A percentile compares a stretch with the other conserved stretches of the same genome.
phyloP scores from a whole-genome alignment of 108 stramenopile genomes.

The Bacterosira constricta region DNA sequence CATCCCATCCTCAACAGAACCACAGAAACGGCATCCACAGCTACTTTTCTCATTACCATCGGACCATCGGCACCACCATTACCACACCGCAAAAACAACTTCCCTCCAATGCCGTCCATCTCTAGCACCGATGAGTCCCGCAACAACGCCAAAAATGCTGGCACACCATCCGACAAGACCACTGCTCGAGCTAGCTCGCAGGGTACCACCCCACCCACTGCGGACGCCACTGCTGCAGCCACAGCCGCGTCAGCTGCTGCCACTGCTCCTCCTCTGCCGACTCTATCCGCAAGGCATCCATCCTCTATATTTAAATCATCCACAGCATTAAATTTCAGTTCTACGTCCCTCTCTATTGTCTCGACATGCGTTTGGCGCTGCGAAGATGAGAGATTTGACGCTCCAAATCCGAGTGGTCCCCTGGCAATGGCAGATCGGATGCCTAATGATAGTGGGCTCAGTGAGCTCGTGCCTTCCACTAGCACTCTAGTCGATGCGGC shows the following conservation, averaged over 20 bases:
- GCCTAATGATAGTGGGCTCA: constrained; percentile 20
- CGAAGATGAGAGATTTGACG: background rate
- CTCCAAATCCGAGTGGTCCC: constrained; percentile 6
- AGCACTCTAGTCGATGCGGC: constrained; percentile 3
- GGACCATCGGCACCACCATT: too few species aligned
- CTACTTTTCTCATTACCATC: too few species aligned
- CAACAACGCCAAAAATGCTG: too few species aligned
- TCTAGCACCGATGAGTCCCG: too few species aligned
- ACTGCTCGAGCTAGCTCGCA: too few species aligned
- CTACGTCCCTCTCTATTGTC: constrained; percentile 1
- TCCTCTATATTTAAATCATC: background rate
- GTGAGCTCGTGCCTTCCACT: background rate
- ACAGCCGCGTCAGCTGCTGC: constrained; percentile 7
- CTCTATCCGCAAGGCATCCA: background rate
- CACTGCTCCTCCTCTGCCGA: constrained; percentile 33
- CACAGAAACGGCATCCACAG: too few species aligned
- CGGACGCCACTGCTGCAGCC: too few species aligned
- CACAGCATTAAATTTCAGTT: background rate
- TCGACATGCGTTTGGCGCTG: background rate
- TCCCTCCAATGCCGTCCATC: too few species aligned
- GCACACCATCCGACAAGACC: too few species aligned
- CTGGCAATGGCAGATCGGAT: constrained; percentile 31
- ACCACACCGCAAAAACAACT: too few species aligned
- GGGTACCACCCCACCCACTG: too few species aligned
- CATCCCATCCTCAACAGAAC: too few species aligned